phyloP scores from a whole-genome alignment of 2,329 filamentous ascomycete species.

The Aspergillus melleus region DNA sequence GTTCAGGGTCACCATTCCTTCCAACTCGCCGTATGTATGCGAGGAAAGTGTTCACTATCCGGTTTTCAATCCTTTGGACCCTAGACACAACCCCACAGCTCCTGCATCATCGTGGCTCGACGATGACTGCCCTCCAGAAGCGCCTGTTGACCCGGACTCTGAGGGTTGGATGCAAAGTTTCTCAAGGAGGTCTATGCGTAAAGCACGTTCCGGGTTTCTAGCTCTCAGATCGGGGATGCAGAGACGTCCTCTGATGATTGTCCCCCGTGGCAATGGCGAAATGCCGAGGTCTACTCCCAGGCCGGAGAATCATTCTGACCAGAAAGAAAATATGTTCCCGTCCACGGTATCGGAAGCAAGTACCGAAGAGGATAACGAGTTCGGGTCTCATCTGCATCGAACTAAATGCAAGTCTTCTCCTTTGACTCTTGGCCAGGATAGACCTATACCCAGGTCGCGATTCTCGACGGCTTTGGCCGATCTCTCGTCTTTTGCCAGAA shows the following conservation, averaged over 20 bases:
- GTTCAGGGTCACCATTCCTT: conserved; percentile 10
- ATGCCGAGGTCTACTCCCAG: conserved; percentile 14
- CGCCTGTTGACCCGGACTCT: conserved; percentile 18
- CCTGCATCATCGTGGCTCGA: conserved; percentile 11
- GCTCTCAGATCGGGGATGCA: conserved; percentile 30
- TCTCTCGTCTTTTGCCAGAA: neutral
- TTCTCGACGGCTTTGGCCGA: conserved; percentile 6
- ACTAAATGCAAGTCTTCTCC: conserved; percentile 15
- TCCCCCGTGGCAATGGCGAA: neutral
- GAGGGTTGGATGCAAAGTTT: conserved; percentile 28
- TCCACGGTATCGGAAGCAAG: conserved; percentile 28
- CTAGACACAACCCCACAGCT: conserved; percentile 35
- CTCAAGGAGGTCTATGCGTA: conserved; percentile 31
- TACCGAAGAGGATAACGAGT: conserved; percentile 30
- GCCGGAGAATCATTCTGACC: conserved; percentile 18
- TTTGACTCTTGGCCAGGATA: neutral
- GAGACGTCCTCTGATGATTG: conserved; percentile 15
- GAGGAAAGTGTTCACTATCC: conserved; percentile 38
- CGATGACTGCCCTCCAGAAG: conserved; percentile 12
- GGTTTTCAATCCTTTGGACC: conserved; percentile 36
- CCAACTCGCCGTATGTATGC: conserved; percentile 23
- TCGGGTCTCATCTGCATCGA: conserved; percentile 29
- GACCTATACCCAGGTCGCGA: neutral
- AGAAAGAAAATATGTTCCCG: conserved; percentile 14
- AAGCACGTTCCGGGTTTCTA: conserved; percentile 31